Evolutionary conservation across 495 filamentous ascomycete genomes (phyloP).

Genomic region (Articulospora tetracladia): DNA sequence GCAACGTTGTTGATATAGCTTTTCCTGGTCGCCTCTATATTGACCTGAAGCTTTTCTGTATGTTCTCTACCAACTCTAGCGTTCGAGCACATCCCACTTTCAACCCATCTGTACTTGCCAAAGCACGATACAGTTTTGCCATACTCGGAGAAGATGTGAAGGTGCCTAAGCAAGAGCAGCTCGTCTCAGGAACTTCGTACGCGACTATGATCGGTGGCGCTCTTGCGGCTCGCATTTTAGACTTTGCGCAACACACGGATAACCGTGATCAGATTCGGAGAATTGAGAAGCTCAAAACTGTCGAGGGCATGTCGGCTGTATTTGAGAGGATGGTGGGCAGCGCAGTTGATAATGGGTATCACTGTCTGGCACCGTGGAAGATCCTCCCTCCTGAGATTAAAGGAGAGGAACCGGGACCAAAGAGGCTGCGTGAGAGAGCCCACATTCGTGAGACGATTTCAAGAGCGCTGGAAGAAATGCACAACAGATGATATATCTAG

Average conservation of each 20-base stretch:
- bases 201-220: conserved; percentile 14
- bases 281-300: conserved; percentile 1
- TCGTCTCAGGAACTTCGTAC: neutral
- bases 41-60: neutral
- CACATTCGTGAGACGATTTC: too few relatives aligned
- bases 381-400: too few relatives aligned
- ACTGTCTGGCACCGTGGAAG: too few relatives aligned
- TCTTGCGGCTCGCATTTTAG: conserved; percentile 18
- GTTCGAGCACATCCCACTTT: conserved; percentile 7
- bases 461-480: too few relatives aligned
- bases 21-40: neutral
- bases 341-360: too few relatives aligned
- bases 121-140: neutral
- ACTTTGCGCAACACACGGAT: conserved; percentile 19
- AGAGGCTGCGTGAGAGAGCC: too few relatives aligned
- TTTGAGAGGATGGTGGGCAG: too few relatives aligned
- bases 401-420: too few relatives aligned
- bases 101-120: conserved; percentile 1
- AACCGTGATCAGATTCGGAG: conserved; percentile 6
- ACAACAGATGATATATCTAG: too few relatives aligned
- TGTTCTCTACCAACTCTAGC: neutral
- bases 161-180: neutral
- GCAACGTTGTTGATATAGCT: neutral
- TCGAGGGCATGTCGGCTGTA: too few relatives aligned
- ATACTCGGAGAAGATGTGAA: neutral